These are phyloP conservation scores for Pleodorina starrii DNA, from an alignment of 139 green algal genomes.

Conservation along the genomic window DNA sequence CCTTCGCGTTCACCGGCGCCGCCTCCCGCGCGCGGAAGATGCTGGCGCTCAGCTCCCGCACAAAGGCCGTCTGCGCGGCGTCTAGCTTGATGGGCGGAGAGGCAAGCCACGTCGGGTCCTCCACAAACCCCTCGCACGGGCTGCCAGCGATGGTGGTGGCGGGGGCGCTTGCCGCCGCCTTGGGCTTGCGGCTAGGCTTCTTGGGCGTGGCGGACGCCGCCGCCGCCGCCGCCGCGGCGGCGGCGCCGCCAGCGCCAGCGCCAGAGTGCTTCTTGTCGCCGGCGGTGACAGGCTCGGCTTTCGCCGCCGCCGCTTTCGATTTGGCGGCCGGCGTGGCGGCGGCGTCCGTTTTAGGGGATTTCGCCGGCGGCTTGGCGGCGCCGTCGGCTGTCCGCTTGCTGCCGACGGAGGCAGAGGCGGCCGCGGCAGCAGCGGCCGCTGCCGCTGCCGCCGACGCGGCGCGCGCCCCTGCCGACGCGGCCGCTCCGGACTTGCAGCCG, in stretches of 20 bases:
- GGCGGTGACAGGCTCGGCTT: background rate
- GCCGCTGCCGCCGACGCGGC: background rate
- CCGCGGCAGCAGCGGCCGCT: background rate
- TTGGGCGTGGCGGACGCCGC: background rate
- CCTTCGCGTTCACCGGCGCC: slow-evolving; percentile 16
- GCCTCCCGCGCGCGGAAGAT: background rate
- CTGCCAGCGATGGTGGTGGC: background rate
- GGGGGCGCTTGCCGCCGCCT: background rate
- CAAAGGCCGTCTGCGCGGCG: background rate
- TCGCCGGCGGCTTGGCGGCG: background rate
- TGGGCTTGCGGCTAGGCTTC: background rate
- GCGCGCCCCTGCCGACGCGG: background rate
- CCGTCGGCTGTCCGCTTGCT: background rate
- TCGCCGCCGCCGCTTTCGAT: background rate
- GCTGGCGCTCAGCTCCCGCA: background rate
- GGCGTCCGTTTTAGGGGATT: background rate
- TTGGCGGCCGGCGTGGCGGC: background rate
- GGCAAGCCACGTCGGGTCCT: slow-evolving; percentile 10
- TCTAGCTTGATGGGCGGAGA: background rate
- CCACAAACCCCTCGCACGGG: background rate
- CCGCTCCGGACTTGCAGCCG: background rate
- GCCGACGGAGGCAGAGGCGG: background rate
- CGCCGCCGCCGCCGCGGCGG: background rate
- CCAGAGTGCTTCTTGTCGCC: background rate
- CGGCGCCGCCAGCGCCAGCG: background rate